These are phyloP conservation scores for Epithele typhae DNA, from an alignment of 768 basidiomycete species.

Conservation along the genomic window DNA sequence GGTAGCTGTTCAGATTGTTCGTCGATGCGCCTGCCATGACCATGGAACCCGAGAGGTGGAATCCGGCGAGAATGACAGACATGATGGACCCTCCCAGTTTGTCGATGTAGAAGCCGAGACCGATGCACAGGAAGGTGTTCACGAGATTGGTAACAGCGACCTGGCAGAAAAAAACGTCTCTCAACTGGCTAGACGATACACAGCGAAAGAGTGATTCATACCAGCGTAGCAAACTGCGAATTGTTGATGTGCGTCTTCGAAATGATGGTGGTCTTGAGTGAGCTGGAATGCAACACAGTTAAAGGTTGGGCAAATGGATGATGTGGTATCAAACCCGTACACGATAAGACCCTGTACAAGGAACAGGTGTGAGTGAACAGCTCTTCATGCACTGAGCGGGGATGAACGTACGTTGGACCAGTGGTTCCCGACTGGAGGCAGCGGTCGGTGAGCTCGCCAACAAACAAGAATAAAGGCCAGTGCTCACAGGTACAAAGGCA, in stretches of 20 bases:
- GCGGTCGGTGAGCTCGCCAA: background rate
- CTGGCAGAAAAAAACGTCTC: slow-evolving; percentile 21
- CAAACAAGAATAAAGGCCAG: background rate
- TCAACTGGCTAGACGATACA: slow-evolving; percentile 30
- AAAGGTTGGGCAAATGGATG: background rate
- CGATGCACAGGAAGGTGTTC: slow-evolving; percentile 40
- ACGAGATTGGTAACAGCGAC: slow-evolving; percentile 15
- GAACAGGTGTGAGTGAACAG: too few species aligned
- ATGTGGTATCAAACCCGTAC: slow-evolving; percentile 17
- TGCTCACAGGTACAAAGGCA: slow-evolving; percentile 38
- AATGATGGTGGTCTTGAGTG: slow-evolving; percentile 40
- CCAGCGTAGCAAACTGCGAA: slow-evolving; percentile 39
- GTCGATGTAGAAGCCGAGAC: slow-evolving; percentile 37
- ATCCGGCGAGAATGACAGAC: slow-evolving; percentile 33
- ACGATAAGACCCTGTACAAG: slow-evolving; percentile 36
- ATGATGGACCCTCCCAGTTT: slow-evolving; percentile 36
- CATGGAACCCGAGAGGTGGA: slow-evolving; percentile 33
- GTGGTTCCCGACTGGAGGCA: slow-evolving; percentile 34
- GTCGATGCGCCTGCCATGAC: slow-evolving; percentile 37
- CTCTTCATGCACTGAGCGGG: too few species aligned
- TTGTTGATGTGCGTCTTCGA: slow-evolving; percentile 39
- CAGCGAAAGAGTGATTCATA: slow-evolving; percentile 13
- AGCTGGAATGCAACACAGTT: slow-evolving; percentile 21
- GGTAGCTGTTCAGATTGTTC: slow-evolving; percentile 35
- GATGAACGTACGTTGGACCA: slow-evolving; percentile 36